Base-by-base conservation (phyloP, 2,329 filamentous ascomycete genomes). In the Diplodia intermedia region DNA sequence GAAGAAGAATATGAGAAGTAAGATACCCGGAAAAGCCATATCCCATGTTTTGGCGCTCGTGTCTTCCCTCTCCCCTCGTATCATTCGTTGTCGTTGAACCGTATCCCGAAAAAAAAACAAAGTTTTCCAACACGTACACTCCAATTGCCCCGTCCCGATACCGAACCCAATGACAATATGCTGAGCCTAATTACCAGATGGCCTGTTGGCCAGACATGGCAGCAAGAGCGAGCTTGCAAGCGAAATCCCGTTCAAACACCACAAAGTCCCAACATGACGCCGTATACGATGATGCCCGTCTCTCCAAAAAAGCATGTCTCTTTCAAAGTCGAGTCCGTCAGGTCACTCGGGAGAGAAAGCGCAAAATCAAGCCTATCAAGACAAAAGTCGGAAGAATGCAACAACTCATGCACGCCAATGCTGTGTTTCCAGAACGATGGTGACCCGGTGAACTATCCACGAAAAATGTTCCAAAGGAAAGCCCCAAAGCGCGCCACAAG, bases 291-390 rank as follows among this genome's bases (percentile, higher is more conserved):
- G 47, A 38, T 23, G n/a, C 43, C 31, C 6, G n/a, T n/a, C 40
- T 62, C 43, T 63, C 43, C 9, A 49, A 49, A 33, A 33, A 52
- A 49, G 20, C 29, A 49, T 26, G 23, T 63, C 14, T 60, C 23
- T 43, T 43, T 43, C 18, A 52, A 52, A 26, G 31, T 52, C 60
- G 43, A 52, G 26, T 23, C 47, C 60, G 50, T 63, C 36, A 33
- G 20, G 47, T n/a, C 40, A 63, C 20, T 49, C 60, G 60, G 50
- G 31, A 63, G 60, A 23, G 57, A n/a, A 49, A 33, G 23, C 40
- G 40, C 57, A 47, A 52, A 52, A 63, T 63, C 60, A 52, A 63
- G 15, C 60, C 47, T 63, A 63, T 63, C 60, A 63, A 63, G 23
- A 63, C 60, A 63, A 36, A 38, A 38, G 31, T 63, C 60, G 50